Conservation (phyloP, 1,139 yeast species). For the Geotrichum cucujoidarum region DNA sequence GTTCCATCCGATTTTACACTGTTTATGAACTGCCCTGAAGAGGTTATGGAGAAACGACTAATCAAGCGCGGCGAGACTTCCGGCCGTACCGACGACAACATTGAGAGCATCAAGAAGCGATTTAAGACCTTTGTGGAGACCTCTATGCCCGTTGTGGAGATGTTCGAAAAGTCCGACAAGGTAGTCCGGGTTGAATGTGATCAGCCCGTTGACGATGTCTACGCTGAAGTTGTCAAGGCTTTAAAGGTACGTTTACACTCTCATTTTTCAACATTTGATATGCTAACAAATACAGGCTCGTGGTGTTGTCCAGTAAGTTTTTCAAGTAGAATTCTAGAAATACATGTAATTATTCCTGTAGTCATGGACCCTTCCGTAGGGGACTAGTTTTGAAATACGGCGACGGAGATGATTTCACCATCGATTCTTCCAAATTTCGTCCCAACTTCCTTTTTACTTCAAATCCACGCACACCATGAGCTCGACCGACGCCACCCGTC, state of each 20-base stretch:
- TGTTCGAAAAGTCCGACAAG: conserved; percentile 66
- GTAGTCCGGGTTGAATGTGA: conserved; percentile 80
- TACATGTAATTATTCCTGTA: background rate
- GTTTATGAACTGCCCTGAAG: conserved; percentile 92
- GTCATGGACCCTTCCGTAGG: no score
- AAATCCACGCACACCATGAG: no score
- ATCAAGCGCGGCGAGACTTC: conserved; percentile 91
- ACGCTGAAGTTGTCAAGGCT: conserved; percentile 59
- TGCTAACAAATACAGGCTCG: background rate
- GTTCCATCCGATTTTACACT: conserved; percentile 72
- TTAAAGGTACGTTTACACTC: conserved; percentile 40
- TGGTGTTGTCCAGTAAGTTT: background rate
- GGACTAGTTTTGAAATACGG: no score
- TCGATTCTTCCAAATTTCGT: no score
- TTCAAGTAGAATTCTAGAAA: background rate
- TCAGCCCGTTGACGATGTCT: conserved; percentile 73
- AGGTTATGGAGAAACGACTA: conserved; percentile 77
- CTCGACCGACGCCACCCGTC: no score
- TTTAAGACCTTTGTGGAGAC: conserved; percentile 83
- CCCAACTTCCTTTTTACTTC: no score
- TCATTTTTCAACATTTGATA: no score
- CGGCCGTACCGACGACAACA: conserved; percentile 90
- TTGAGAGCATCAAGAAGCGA: conserved; percentile 84
- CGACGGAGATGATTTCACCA: no score
- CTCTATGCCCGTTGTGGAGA: conserved; percentile 89